Evolutionary conservation across 73 alveolate genomes (phyloP).

Genomic region (Stentor roeselii): DNA sequence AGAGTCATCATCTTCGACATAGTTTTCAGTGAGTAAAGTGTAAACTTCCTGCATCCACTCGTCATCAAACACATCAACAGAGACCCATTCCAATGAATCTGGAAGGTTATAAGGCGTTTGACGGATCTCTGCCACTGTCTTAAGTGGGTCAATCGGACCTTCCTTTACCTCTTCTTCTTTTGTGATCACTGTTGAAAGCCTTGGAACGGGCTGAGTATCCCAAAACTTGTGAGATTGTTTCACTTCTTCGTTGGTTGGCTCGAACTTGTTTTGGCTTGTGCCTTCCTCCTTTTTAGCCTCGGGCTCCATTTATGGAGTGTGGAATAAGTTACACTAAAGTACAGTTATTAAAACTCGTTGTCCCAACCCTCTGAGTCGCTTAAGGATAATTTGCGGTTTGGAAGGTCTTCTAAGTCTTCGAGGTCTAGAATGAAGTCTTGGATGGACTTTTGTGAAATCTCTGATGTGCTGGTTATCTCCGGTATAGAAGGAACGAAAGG

Average conservation of each 20-base stretch:
- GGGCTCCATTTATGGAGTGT: no score
- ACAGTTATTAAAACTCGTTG: background rate
- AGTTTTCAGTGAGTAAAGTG: conserved; percentile 88
- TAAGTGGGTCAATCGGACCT: background rate
- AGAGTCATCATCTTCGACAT: conserved; percentile 94
- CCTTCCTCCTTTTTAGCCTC: no score
- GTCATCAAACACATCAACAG: background rate
- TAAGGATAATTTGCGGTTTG: background rate
- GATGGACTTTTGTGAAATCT: background rate
- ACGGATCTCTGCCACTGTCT: background rate
- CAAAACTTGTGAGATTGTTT: background rate
- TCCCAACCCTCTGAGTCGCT: background rate
- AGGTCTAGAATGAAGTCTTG: background rate
- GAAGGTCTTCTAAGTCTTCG: background rate
- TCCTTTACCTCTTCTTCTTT: background rate
- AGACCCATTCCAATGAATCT: background rate
- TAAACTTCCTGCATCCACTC: conserved; percentile 52
- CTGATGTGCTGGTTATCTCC: no score
- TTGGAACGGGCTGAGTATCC: conserved; percentile 19
- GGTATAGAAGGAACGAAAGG: conserved; percentile 1
- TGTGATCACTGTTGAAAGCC: background rate
- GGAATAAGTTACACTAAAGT: no score
- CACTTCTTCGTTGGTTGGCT: no score
- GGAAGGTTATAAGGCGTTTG: background rate
- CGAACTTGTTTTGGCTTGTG: no score